phyloP scores from a whole-genome alignment of 1,284 basidiomycete genomes.

The Ustilago bromivora region DNA sequence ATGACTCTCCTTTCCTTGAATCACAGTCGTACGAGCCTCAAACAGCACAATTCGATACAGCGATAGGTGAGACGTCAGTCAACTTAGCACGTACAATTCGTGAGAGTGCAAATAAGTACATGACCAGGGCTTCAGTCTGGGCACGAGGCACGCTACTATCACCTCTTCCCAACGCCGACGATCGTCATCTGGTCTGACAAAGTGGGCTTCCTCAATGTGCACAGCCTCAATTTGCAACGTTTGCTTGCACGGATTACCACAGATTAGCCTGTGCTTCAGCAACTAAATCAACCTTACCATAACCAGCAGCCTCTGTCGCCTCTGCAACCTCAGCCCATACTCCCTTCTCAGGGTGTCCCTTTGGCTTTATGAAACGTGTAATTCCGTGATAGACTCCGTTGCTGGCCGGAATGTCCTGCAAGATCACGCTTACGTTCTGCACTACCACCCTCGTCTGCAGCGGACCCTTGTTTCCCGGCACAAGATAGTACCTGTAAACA shows the following conservation, averaged over 20 bases:
- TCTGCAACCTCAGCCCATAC: conserved; percentile 48
- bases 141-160: too few species aligned
- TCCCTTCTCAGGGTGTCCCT: conserved; percentile 46
- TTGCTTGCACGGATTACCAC: conserved; percentile 14
- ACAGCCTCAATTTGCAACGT: too few species aligned
- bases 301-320: conserved; percentile 39
- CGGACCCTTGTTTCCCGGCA: conserved; percentile 66
- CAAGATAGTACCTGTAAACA: conserved; percentile 55
- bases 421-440: conserved; percentile 73
- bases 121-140: too few species aligned
- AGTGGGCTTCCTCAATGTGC: too few species aligned
- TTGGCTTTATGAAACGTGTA: conserved; percentile 62
- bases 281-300: conserved; percentile 41
- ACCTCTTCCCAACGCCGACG: too few species aligned
- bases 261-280: conserved; percentile 27
- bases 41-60: too few species aligned
- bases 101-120: too few species aligned
- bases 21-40: too few species aligned
- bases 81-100: too few species aligned
- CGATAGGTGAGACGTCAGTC: too few species aligned
- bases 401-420: conserved; percentile 74
- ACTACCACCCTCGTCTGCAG: conserved; percentile 74
- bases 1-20: too few species aligned
- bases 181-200: too few species aligned
- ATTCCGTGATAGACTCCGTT: conserved; percentile 78